Evolutionary conservation across 2,329 filamentous ascomycete genomes (phyloP).

Genomic region (Xylaria sp.): DNA sequence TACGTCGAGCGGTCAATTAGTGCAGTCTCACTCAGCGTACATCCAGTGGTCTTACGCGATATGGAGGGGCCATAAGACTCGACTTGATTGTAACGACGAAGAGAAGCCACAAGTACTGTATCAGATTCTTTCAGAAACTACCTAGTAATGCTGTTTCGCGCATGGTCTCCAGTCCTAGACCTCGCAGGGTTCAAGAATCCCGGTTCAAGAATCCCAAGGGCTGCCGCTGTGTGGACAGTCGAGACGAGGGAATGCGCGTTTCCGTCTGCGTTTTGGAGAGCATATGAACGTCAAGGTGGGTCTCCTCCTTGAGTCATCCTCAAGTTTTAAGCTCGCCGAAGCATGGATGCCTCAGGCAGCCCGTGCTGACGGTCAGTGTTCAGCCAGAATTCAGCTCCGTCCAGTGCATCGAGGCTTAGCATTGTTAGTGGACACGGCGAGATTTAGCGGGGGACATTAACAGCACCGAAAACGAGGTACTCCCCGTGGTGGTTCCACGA

Average conservation of each 20-base stretch:
- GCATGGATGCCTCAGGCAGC: conserved; percentile 41
- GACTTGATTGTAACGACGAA: neutral
- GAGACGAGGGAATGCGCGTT: conserved; percentile 9
- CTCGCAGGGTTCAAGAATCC: neutral
- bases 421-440: conserved; percentile 30
- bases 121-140: neutral
- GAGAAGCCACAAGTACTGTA: neutral
- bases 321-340: conserved; percentile 38
- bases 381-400: conserved; percentile 22
- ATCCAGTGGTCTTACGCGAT: neutral
- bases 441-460: conserved; percentile 21
- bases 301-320: conserved; percentile 34
- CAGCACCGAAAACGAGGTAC: conserved; percentile 28
- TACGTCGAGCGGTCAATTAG: neutral
- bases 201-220: neutral
- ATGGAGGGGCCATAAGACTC: neutral
- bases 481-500: conserved; percentile 3
- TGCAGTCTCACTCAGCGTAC: neutral
- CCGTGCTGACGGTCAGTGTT: conserved; percentile 8
- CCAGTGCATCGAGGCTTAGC: conserved; percentile 26
- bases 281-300: conserved; percentile 15
- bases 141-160: neutral
- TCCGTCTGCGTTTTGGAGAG: neutral
- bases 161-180: neutral
- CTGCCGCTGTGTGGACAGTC: neutral